Evolutionary conservation across 495 filamentous ascomycete genomes (phyloP).

Genomic region (Penicillium egyptiacum): DNA sequence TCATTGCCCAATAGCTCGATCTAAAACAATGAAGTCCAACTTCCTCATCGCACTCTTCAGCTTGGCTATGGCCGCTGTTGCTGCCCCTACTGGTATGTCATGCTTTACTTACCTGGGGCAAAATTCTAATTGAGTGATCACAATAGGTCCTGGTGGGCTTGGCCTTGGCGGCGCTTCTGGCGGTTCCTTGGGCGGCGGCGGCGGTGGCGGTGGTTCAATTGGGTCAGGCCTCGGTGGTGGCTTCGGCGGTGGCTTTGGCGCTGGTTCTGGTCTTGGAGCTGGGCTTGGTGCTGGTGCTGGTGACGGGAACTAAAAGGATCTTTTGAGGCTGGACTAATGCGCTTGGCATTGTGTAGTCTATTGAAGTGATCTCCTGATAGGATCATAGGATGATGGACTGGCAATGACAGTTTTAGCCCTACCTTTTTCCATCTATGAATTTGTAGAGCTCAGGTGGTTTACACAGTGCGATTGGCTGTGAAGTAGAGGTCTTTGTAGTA

Average conservation of each 20-base stretch:
- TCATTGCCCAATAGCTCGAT: neutral
- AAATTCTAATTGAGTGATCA: neutral
- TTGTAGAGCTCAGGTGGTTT: neutral
- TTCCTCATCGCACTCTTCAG: conserved; percentile 3
- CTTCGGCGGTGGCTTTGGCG: conserved; percentile 3
- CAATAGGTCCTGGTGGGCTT: neutral
- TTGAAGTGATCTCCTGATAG: neutral
- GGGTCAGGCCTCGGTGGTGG: conserved; percentile 4
- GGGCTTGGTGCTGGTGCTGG: neutral
- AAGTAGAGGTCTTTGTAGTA: neutral
- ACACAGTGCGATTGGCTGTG: neutral
- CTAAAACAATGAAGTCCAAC: conserved; percentile 4
- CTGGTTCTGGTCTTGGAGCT: neutral
- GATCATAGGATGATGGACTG: neutral
- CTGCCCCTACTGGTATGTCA: conserved; percentile 1
- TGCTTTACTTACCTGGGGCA: neutral
- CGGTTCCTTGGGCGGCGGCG: conserved; percentile 1
- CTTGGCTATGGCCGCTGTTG: conserved; percentile 3
- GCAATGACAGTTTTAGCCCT: neutral
- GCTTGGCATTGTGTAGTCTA: neutral
- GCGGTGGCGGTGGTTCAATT: conserved; percentile 7
- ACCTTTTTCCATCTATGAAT: neutral
- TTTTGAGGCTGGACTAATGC: neutral
- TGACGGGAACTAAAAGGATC: neutral
- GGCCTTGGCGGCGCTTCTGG: neutral